These are phyloP conservation scores for Thermoascus crustaceus DNA, from an alignment of 2,329 filamentous ascomycete species.

Conservation along the genomic window DNA sequence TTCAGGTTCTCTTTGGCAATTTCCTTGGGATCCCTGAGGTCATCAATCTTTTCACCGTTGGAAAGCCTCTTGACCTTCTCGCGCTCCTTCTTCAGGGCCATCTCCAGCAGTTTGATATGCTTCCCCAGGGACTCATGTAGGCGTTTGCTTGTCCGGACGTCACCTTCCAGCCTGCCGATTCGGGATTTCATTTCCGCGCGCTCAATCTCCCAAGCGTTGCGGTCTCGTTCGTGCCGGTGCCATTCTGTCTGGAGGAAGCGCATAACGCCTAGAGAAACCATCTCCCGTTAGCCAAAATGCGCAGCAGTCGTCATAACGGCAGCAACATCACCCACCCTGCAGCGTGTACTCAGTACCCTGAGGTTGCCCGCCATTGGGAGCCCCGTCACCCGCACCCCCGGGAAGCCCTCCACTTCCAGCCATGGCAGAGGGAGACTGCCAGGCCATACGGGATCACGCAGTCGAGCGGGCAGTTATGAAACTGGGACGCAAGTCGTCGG, in stretches of 20 bases:
- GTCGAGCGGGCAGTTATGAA: too few species aligned
- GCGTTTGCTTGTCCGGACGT: constrained; percentile 75
- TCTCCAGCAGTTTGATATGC: constrained; percentile 83
- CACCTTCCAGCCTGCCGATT: constrained; percentile 89
- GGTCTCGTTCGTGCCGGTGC: constrained; percentile 95
- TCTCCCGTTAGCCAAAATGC: constrained; percentile 14
- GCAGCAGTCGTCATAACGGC: constrained; percentile 3
- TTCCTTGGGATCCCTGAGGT: constrained; percentile 36
- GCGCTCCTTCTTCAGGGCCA: constrained; percentile 75
- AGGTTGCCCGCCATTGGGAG: constrained; percentile 40
- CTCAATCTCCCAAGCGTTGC: constrained; percentile 98
- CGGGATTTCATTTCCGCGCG: constrained; percentile 97
- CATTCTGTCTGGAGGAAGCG: constrained; percentile 98
- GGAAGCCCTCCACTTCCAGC: constrained; percentile 47
- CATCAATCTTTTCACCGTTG: constrained; percentile 46
- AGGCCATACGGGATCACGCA: constrained; percentile 49
- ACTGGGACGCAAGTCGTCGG: too few species aligned
- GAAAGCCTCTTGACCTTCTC: constrained; percentile 53
- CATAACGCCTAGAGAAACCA: constrained; percentile 67
- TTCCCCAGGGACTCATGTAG: constrained; percentile 83
- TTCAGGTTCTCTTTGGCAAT: constrained; percentile 39
- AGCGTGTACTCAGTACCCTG: constrained; percentile 64
- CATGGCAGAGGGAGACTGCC: constrained; percentile 60
- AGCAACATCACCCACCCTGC: constrained; percentile 47
- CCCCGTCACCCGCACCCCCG: constrained; percentile 36